These are phyloP conservation scores for Yamadazyma kitorensis DNA, from an alignment of 805 yeast genomes.

Conservation along the genomic window DNA sequence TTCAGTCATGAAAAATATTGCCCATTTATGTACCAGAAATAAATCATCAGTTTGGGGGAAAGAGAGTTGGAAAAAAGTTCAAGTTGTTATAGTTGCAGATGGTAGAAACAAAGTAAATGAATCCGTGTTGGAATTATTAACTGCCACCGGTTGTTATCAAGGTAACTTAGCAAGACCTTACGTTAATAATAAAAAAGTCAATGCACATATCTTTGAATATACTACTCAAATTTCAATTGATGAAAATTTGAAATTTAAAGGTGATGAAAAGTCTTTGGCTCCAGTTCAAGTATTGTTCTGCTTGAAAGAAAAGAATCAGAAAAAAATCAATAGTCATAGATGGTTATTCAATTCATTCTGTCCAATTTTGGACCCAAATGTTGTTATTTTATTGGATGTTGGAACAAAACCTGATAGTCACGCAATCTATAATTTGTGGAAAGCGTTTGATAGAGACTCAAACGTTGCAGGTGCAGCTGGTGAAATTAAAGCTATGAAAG, in stretches of 20 bases:
- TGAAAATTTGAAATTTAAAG: slow-evolving; percentile 82
- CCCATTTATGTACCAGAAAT: slow-evolving; percentile 78
- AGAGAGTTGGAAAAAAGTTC: slow-evolving; percentile 96
- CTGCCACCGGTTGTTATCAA: slow-evolving; percentile 96
- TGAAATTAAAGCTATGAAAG: slow-evolving; percentile 93
- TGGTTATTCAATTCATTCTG: slow-evolving; percentile 97
- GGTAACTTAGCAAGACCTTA: slow-evolving; percentile 95
- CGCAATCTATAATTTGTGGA: slow-evolving; percentile 93
- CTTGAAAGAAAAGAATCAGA: slow-evolving; percentile 85
- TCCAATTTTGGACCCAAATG: slow-evolving; percentile 88
- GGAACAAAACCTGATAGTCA: slow-evolving; percentile 92
- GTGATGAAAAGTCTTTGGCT: slow-evolving; percentile 83
- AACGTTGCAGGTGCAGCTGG: slow-evolving; percentile 99
- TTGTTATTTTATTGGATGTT: slow-evolving; percentile 87
- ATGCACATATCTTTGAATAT: slow-evolving; percentile 92
- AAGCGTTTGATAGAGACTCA: slow-evolving; percentile 93
- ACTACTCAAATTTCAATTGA: slow-evolving; percentile 94
- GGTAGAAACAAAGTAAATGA: slow-evolving; percentile 88
- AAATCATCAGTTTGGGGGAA: slow-evolving; percentile 92
- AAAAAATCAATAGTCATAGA: slow-evolving; percentile 95
- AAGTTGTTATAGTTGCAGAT: slow-evolving; percentile 87
- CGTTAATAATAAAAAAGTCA: slow-evolving; percentile 88
- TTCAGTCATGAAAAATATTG: slow-evolving; percentile 88
- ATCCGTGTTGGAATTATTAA: slow-evolving; percentile 80
- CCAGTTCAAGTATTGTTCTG: slow-evolving; percentile 95